Evolutionary conservation across 331 rosid genomes (phyloP), one percentile per base, ranked within the genome.

Genomic region (Cydonia oblonga): DNA sequence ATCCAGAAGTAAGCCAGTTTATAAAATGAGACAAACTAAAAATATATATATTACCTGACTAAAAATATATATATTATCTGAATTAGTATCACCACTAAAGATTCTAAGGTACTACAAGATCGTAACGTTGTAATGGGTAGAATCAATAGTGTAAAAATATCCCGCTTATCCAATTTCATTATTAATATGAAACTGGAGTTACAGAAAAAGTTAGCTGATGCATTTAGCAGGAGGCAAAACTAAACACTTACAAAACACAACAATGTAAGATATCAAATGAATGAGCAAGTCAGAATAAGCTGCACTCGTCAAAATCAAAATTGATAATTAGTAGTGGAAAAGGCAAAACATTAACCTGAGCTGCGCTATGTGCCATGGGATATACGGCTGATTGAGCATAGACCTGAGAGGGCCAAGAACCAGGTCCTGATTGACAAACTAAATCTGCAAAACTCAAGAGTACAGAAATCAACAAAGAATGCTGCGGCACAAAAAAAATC

Each of bases 321-420:
- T 20, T 69, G 35, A 70, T 35, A 42, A 24, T 46, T 18, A 22
- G 38, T 33, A 25, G 9, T 62, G 20, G 14, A 25, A 58, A 76
- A 76, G 46, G 24, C n/a, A 24, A 23, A 23, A 38, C 59, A 82
- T 73, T 53, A 80, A 95, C 99, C 99, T 90, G 96, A 40, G 99
- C 99, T 63, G 96, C 96, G 75, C 99, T 95, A 72, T 92, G 90
- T 81, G 97, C 99, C 99, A 95, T 95, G 54, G 99, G 99, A 74
- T 95, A 82, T 75, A 84, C 64, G 54, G 99, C 99, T 69, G 99
- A 88, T 77, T 91, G 84, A 49, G 97, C 97, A 71, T 95, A 95
- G 76, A 91, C 76, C 68, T 73, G 22, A 54, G 97, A 89, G 78
- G 99, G 92, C 99, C 99, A 95, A 26, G 96, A 84, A 73, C 90